Percentiles rank a stretch among this genome's conserved stretches.
Evolutionary conservation across 495 filamentous ascomycete species (phyloP).

Genomic region (Annulohypoxylon bovei): DNA sequence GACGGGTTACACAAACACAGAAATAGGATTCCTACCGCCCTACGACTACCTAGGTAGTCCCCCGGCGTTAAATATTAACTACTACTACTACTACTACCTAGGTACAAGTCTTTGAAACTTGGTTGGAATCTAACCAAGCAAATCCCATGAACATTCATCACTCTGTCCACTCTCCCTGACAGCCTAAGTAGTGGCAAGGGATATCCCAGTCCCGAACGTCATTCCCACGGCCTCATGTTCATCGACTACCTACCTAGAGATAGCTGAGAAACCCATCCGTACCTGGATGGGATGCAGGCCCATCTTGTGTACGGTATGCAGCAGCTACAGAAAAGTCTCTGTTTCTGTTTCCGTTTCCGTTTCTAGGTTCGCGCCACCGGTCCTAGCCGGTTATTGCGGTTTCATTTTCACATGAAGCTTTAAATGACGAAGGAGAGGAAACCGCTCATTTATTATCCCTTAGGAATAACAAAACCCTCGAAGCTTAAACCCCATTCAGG

Average conservation of each 20-base stretch:
- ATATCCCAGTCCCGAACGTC: constrained; percentile 3
- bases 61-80: background rate
- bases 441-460: constrained; percentile 19
- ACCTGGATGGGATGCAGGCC: constrained; percentile 8
- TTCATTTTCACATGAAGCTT: background rate
- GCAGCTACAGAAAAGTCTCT: constrained; percentile 8
- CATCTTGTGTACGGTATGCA: constrained; percentile 38
- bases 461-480: constrained; percentile 14
- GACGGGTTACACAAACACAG: constrained; percentile 9
- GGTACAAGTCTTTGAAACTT: constrained; percentile 1
- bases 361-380: constrained; percentile 26
- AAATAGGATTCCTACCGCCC: background rate
- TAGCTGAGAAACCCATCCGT: constrained; percentile 2
- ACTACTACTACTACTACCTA: background rate
- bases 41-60: background rate
- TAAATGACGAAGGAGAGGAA: background rate
- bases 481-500: constrained; percentile 38
- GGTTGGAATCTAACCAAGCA: constrained; percentile 16
- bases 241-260: too few species aligned
- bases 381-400: constrained; percentile 5
- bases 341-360: constrained; percentile 11
- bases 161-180: background rate
- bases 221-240: background rate
- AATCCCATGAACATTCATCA: constrained; percentile 20
- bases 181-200: background rate